These are phyloP conservation scores for Schizosaccharomyces osmophilus DNA, from an alignment of 805 yeast genomes.

Conservation along the genomic window DNA sequence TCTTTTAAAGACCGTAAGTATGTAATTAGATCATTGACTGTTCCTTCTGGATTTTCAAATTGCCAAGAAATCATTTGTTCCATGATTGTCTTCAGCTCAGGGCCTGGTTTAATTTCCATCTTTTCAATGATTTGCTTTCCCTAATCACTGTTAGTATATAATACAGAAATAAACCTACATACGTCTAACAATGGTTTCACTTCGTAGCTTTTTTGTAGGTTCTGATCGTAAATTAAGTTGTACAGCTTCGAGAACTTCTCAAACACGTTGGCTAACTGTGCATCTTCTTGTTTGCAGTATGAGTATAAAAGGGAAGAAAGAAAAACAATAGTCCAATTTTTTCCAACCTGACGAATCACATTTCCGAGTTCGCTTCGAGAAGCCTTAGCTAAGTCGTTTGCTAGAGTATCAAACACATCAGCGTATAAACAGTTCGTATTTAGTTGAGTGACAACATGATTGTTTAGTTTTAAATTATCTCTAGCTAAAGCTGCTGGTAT, in stretches of 20 bases:
- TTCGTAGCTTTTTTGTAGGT: slow-evolving; percentile 21
- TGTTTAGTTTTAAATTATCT: not conserved
- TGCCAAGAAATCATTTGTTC: slow-evolving; percentile 48
- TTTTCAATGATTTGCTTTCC: slow-evolving; percentile 34
- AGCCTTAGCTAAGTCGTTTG: not conserved
- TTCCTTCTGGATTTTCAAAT: slow-evolving; percentile 38
- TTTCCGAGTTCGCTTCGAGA: not conserved
- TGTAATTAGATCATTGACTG: slow-evolving; percentile 29
- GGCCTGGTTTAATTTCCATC: slow-evolving; percentile 46
- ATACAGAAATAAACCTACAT: not conserved
- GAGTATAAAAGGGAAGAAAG: slow-evolving; percentile 15
- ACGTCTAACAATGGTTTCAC: slow-evolving; percentile 47
- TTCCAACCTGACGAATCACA: slow-evolving; percentile 18
- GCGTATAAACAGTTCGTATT: not conserved
- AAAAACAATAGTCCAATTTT: slow-evolving; percentile 23
- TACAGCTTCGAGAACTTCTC: slow-evolving; percentile 7
- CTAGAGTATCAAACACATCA: not conserved
- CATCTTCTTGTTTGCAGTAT: slow-evolving; percentile 1
- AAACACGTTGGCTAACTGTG: slow-evolving; percentile 4
- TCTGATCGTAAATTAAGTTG: slow-evolving; percentile 13
- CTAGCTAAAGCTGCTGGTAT: not conserved
- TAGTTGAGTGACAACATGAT: not conserved
- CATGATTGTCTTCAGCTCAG: slow-evolving; percentile 48
- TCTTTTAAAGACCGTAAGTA: not conserved
- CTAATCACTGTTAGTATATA: not conserved